A percentile compares a stretch with the other conserved stretches of the same genome.
phyloP scores from a whole-genome alignment of 306 rosid genomes.

The Pyrus bretschneideri region DNA sequence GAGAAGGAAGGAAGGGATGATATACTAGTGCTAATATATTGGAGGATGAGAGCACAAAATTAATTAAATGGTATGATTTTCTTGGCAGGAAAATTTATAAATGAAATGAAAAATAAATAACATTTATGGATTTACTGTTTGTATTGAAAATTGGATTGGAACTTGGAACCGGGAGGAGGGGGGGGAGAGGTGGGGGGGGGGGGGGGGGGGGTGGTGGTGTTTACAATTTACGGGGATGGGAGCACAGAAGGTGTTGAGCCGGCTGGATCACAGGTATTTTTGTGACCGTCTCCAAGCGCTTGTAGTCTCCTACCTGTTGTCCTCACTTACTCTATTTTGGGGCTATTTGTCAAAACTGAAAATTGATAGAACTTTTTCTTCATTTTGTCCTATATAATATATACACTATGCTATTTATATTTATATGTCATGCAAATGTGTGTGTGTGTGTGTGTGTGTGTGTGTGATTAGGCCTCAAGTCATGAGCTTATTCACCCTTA shows the following conservation, averaged over 20 bases:
- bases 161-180: not conserved
- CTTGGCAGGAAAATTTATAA: not conserved
- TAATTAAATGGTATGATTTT: not conserved
- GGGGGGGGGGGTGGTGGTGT: too few relatives aligned
- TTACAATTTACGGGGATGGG: not conserved
- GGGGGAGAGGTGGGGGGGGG: not conserved
- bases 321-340: not conserved
- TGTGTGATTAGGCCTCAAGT: not conserved
- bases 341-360: not conserved
- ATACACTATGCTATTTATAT: not conserved
- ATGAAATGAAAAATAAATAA: not conserved
- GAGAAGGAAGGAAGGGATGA: constrained; percentile 1
- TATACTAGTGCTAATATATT: not conserved
- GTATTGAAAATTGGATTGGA: not conserved
- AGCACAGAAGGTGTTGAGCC: constrained; percentile 8
- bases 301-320: constrained; percentile 13
- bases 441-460: too few relatives aligned
- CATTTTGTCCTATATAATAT: not conserved
- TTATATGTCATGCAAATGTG: not conserved
- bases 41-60: not conserved
- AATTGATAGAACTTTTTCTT: constrained; percentile 4
- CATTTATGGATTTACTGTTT: not conserved
- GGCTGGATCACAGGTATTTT: constrained; percentile 16
- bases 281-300: constrained; percentile 30
- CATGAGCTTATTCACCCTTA: not conserved